Base-by-base conservation (phyloP, 2,329 filamentous ascomycete species). In the Septoria linicola region DNA sequence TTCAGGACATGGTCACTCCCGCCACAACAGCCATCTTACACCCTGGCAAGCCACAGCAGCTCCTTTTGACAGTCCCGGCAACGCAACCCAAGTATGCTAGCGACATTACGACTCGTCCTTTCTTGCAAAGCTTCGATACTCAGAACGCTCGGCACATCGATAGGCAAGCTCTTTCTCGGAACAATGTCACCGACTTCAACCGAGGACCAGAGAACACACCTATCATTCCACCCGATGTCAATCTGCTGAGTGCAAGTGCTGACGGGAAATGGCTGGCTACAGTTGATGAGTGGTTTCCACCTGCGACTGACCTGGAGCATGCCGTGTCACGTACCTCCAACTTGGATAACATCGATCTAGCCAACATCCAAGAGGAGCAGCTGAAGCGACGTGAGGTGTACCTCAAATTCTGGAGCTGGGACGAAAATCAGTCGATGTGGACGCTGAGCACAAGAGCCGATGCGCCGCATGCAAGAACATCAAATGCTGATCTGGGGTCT, bases 191-290 rank as follows among this genome's bases (percentile, higher is more conserved):
- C 0, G 87, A 89, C 53, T 74, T 88, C 58, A 95, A 89, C 62
- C 77, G 86, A 34, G 86, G 85, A 6, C 85, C 84, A 11, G 84
- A 87, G 58, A 83, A 87, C 4, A 79, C 81, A 44, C 78, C 80
- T 3, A 82, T 97, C 42, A 78, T 82, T 11, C 88, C 96, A 60
- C 92, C 93, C 0, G 81, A 86, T 55, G 80, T 96, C 40, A 85
- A 81, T 5, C 81, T 87, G 49, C 74, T 97, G 43, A 80, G 84
- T 36, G 82, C 93, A 60, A 92, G 88, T 36, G 75, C 80, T 42
- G 86, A 97, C 65, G 92, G 92, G 14, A 79, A 83, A 59, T 97
- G 92, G 91, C 79, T 99, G 51, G 91, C 87, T 3, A 96, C 89
- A 1, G 81, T 95, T 1, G 93, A 99, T 66, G 88, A 91, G 64